Percentiles rank a stretch among this genome's conserved stretches.
These are phyloP conservation scores for Trichosporon inkin DNA, from an alignment of 1,284 basidiomycete species.

Conservation along the genomic window DNA sequence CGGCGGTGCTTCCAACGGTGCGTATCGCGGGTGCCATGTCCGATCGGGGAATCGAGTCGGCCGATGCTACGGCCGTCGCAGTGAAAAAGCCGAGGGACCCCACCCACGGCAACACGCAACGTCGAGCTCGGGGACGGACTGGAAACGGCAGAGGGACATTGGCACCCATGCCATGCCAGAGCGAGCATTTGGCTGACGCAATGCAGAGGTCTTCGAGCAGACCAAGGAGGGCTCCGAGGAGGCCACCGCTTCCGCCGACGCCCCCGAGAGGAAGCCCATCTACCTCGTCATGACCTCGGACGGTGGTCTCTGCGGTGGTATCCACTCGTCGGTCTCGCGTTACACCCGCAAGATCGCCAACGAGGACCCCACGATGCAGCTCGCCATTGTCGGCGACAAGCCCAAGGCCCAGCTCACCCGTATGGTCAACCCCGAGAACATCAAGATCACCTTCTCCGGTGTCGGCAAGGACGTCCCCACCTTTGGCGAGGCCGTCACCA, in stretches of 20 bases:
- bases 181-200: not conserved
- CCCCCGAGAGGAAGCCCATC: conserved; percentile 66
- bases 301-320: conserved; percentile 99
- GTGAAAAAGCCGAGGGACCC: not conserved
- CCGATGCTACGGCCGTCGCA: not conserved
- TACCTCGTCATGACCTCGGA: conserved; percentile 94
- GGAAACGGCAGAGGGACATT: not conserved
- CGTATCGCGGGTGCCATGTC: conserved; percentile 40
- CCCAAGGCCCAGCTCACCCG: conserved; percentile 88
- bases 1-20: conserved; percentile 87
- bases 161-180: not conserved
- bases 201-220: conserved; percentile 75
- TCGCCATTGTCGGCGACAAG: conserved; percentile 95
- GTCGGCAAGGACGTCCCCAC: conserved; percentile 96
- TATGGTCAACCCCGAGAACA: conserved; percentile 58
- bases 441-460: conserved; percentile 90
- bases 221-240: conserved; percentile 47
- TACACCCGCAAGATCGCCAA: conserved; percentile 64
- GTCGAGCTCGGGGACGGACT: not conserved
- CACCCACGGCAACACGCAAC: not conserved
- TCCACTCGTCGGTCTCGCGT: conserved; percentile 96
- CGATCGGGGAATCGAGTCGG: not conserved
- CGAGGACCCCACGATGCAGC: conserved; percentile 59
- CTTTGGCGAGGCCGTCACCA: conserved; percentile 89
- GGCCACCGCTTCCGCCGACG: conserved; percentile 46